These are phyloP conservation scores for Tagetes patula DNA, from an alignment of 129 eudicot genomes.

Conservation along the genomic window DNA sequence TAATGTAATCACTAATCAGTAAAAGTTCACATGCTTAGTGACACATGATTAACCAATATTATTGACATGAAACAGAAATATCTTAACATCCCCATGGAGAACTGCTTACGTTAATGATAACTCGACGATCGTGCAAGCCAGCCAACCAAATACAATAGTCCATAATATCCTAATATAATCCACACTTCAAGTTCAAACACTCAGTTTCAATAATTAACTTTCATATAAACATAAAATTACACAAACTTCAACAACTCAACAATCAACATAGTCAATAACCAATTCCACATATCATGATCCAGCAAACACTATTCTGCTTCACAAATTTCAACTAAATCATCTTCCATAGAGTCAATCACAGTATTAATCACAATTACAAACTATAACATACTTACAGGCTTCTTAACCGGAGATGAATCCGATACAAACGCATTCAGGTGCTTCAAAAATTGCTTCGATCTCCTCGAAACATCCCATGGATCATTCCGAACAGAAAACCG, in stretches of 20 bases:
- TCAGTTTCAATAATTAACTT: neutral
- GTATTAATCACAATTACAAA: neutral
- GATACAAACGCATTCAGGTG: constrained; percentile 49
- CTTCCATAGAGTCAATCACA: neutral
- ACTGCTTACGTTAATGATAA: neutral
- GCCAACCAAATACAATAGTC: constrained; percentile 8
- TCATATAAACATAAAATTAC: constrained; percentile 12
- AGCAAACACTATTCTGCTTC: neutral
- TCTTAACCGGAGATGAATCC: constrained; percentile 48
- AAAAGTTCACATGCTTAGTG: neutral
- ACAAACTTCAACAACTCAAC: constrained; percentile 1
- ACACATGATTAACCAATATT: neutral
- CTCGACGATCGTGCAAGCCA: too few species aligned
- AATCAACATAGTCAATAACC: constrained; percentile 11
- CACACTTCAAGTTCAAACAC: neutral
- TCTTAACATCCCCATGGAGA: constrained; percentile 12
- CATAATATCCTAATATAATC: neutral
- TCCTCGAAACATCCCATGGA: constrained; percentile 43
- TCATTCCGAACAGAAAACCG: constrained; percentile 23
- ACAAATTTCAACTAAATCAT: neutral
- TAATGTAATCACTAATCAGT: neutral
- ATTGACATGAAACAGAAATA: neutral
- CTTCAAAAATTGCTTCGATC: constrained; percentile 32
- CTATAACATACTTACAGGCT: constrained; percentile 36
- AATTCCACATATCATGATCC: constrained; percentile 3